Percentiles rank a stretch among this genome's conserved stretches.
Evolutionary conservation across 805 yeast genomes (phyloP).

Genomic region (Saccharomyces mikatae): DNA sequence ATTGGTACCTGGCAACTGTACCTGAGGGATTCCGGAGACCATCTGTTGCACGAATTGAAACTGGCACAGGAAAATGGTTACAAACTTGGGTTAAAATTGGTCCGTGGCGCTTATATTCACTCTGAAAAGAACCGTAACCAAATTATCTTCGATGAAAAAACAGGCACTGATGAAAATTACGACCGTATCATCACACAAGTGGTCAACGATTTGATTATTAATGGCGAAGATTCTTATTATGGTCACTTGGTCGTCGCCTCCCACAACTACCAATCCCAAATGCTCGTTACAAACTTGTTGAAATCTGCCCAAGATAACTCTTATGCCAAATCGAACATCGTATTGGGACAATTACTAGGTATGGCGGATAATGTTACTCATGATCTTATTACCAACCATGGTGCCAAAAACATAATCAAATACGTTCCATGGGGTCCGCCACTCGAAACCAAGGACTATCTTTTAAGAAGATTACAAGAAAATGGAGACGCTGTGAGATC

Average conservation of each 20-base stretch:
- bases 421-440: slow-evolving; percentile 99
- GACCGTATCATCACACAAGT: slow-evolving; percentile 59
- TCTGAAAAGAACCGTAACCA: slow-evolving; percentile 64
- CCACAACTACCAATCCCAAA: slow-evolving; percentile 75
- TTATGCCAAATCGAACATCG: slow-evolving; percentile 62
- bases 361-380: slow-evolving; percentile 89
- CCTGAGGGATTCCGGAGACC: slow-evolving; percentile 57
- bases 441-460: slow-evolving; percentile 81
- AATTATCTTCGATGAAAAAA: slow-evolving; percentile 69
- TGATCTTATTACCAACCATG: slow-evolving; percentile 57
- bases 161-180: slow-evolving; percentile 71
- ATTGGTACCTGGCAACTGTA: slow-evolving; percentile 94
- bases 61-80: slow-evolving; percentile 56
- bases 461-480: slow-evolving; percentile 85
- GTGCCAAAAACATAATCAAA: slow-evolving; percentile 71
- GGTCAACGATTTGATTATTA: slow-evolving; percentile 46
- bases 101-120: slow-evolving; percentile 92
- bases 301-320: slow-evolving; percentile 26
- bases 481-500: slow-evolving; percentile 89
- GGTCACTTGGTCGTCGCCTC: slow-evolving; percentile 87
- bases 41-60: slow-evolving; percentile 54
- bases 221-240: slow-evolving; percentile 40
- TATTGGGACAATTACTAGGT: slow-evolving; percentile 84
- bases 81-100: slow-evolving; percentile 78
- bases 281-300: slow-evolving; percentile 56